Base-by-base conservation (phyloP, 257 asterid species). In the Ocimum tenuiflorum region DNA sequence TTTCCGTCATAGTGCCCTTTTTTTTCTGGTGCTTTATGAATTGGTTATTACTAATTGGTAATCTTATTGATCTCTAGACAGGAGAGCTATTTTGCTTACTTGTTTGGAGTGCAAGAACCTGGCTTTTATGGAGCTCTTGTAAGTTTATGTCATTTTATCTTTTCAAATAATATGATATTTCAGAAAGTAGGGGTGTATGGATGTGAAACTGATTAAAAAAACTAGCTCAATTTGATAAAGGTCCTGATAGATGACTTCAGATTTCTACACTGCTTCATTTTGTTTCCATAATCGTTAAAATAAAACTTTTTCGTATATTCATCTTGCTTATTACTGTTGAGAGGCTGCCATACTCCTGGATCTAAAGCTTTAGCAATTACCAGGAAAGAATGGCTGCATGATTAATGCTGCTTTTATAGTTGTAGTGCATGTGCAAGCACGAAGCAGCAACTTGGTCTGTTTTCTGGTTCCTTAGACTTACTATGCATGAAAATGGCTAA, bases 51-150 rank as follows among this genome's bases (percentile, higher is more conserved):
- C 63, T 66, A 42, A 67, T 53, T 58, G 45, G 59, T 58, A 18
- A 45, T 65, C 73, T 52, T 57, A 46, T 59, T 73, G 61, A 69
- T 73, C 39, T 68, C 39, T 67, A 92, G 99, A 66, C 94, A 92
- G 95, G 99, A 92, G 80, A 92, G 99, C 80, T 92, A 92, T 71
- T 92, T 92, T 52, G 91, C 96, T 13, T 92, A 92, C 90, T 81
- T 89, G 83, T 92, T 88, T 79, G 99, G 99, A 76, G 99, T 92
- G 75, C 80, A 69, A 74, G 99, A 89, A 77, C 99, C 97, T 56
- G 99, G 90, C 36, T 92, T 88, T 77, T 92, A 84, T 78, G 97
- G 95, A 72, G 94, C 99, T 78, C 77, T 92, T 68, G 98, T 92
- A 80, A 92, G 99, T 81, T 79, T 17, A 8, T 41, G 12, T 1